Base-by-base conservation (phyloP, 129 eudicot species). In the Saussurea involucrata region DNA sequence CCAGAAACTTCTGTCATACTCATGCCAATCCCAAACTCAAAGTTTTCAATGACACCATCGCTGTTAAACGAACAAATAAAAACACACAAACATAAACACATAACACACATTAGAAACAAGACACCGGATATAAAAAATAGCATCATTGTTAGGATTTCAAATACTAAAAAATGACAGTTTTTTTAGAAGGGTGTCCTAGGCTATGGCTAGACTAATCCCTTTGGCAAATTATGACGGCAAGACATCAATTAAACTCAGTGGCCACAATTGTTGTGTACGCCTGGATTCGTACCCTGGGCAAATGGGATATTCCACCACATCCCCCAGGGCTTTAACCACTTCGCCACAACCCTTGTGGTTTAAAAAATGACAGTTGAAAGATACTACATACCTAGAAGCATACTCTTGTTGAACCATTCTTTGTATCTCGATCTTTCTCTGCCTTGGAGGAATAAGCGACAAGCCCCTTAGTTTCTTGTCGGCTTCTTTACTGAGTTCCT, bases 1-100 rank as follows among this genome's bases (percentile, higher is more conserved):
- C 92, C 92, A 0, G 22, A 32, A 12, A 93, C 91, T 15, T 70
- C 44, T 3, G 96, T 85, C 98, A 93, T 93, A 20, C 78, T 37
- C 81, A 60, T 69, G 6, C 66, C 88, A 1, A 90, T 88, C 27
- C 20, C 88, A 0, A 93, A 36, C 4, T 80, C 91, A 65, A 93
- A 93, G 28, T 82, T 85, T 4, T 76, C 17, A 21, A 78, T 71
- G 5, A 86, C 63, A 17, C 31, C 82, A n/a, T 87, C 86, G 9
- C 96, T 90, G 86, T 76, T 46, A 76, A 20, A 18, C 44, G 10
- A 36, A 36, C 42, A 36, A 33, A 64, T n/a, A 3, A 17, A 37
- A 36, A 36, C n/a, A 37, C 44, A 37, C 44, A 9, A 37, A 37
- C 12, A 37, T 37, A 37, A 53, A 53, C 8, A 6, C 22, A 53